phyloP scores from a whole-genome alignment of 805 yeast species.

The Sugiyamaella americana region DNA sequence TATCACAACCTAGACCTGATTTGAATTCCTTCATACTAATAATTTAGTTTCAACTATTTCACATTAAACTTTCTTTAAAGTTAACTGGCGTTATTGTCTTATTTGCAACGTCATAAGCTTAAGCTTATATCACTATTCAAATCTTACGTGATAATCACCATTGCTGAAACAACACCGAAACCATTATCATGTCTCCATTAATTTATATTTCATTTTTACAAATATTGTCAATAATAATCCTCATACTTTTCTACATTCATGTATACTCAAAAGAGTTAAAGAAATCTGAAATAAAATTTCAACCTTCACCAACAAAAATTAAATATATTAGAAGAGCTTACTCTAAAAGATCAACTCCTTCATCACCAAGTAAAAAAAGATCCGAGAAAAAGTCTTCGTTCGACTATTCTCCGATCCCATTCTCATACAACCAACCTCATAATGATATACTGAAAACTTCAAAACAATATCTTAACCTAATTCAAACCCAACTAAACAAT shows the following conservation, averaged over 20 bases:
- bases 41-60: no score
- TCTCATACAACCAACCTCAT: background rate
- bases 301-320: conserved; percentile 8
- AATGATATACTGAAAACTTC: background rate
- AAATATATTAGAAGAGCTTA: background rate
- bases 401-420: background rate
- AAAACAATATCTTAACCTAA: no score
- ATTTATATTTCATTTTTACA: background rate
- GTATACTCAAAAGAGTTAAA: background rate
- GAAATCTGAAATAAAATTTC: conserved; percentile 12
- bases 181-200: background rate
- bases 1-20: no score
- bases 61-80: no score
- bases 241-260: no score
- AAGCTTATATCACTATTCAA: no score
- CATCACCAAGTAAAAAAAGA: background rate
- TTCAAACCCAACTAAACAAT: no score
- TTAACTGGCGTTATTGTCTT: no score
- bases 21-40: no score
- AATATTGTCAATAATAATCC: background rate
- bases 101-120: no score
- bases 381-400: background rate
- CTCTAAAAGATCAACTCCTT: background rate
- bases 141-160: no score
- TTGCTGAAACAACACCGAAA: no score